Conservation (phyloP, 371 early-diverging fungal genomes). For the Mortierella sp. region DNA sequence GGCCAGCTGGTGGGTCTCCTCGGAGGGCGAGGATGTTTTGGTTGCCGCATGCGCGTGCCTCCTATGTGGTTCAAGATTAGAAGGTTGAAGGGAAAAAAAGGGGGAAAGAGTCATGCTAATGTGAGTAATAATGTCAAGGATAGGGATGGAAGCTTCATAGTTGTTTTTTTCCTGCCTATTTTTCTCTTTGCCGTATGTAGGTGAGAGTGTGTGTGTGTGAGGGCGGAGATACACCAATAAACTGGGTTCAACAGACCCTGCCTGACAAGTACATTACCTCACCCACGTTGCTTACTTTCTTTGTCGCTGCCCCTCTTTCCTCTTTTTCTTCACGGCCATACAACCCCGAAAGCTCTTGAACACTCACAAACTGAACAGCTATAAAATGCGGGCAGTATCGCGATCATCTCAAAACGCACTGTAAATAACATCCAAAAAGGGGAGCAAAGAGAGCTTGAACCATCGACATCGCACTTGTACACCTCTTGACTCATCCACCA, state of each 20-base stretch:
- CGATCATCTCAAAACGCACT: background rate
- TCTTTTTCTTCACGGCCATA: background rate
- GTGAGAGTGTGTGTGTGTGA: background rate
- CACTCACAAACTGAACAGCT: background rate
- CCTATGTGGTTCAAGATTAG: constrained; percentile 56
- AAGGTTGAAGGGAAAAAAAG: background rate
- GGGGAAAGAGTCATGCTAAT: background rate
- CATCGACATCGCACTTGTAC: background rate
- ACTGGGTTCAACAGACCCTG: background rate
- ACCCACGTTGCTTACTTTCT: background rate
- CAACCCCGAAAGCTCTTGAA: background rate
- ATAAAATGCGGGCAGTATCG: background rate
- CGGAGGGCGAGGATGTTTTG: constrained; percentile 97
- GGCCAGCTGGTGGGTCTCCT: constrained; percentile 94
- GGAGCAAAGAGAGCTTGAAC: too few species aligned
- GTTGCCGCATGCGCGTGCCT: constrained; percentile 92
- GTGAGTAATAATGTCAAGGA: background rate
- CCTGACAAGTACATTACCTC: background rate
- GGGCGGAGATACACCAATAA: background rate
- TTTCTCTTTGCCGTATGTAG: background rate
- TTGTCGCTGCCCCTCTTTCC: background rate
- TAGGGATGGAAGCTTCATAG: background rate
- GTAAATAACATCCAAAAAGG: background rate
- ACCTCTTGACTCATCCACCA: constrained; percentile 4
- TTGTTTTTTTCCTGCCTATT: background rate